phyloP scores from a whole-genome alignment of 164 flowering plant genomes.

The Kalanchoe fedtschenkoi region DNA sequence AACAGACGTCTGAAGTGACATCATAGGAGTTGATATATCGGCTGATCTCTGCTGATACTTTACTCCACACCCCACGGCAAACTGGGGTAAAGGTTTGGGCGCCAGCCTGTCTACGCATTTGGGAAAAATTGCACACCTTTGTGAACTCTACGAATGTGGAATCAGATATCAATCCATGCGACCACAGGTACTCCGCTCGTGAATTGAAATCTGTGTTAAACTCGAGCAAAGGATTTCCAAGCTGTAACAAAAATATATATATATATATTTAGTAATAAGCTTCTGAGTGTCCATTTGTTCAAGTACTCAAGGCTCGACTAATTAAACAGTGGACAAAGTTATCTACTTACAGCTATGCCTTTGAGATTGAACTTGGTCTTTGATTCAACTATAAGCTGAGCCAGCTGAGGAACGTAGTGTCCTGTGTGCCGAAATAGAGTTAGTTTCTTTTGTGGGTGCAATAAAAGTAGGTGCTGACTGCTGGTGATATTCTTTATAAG shows the following conservation, averaged over 20 bases:
- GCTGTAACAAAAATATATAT: slow-evolving; percentile 22
- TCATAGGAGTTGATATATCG: slow-evolving; percentile 53
- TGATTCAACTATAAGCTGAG: slow-evolving; percentile 41
- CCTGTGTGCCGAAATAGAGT: slow-evolving; percentile 25
- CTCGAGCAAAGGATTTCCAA: slow-evolving; percentile 67
- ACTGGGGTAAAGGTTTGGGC: slow-evolving; percentile 39
- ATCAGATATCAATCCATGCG: slow-evolving; percentile 71
- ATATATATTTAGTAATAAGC: not conserved
- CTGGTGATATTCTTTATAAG: too few relatives aligned
- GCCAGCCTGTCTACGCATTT: slow-evolving; percentile 47
- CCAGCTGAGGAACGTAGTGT: slow-evolving; percentile 73
- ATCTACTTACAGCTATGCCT: slow-evolving; percentile 62
- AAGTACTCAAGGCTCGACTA: too few relatives aligned
- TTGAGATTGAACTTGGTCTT: slow-evolving; percentile 59
- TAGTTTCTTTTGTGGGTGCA: too few relatives aligned
- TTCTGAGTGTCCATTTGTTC: not conserved
- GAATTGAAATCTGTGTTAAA: slow-evolving; percentile 55
- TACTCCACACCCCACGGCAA: slow-evolving; percentile 42
- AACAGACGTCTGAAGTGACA: slow-evolving; percentile 66
- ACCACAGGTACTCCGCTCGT: slow-evolving; percentile 61
- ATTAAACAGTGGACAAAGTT: too few relatives aligned
- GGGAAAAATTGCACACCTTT: slow-evolving; percentile 53
- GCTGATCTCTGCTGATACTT: slow-evolving; percentile 48
- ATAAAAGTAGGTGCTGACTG: too few relatives aligned
- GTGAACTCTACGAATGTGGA: slow-evolving; percentile 48